Base-by-base conservation (phyloP, 1,284 basidiomycete species). In the Ceratobasidium theobromae region DNA sequence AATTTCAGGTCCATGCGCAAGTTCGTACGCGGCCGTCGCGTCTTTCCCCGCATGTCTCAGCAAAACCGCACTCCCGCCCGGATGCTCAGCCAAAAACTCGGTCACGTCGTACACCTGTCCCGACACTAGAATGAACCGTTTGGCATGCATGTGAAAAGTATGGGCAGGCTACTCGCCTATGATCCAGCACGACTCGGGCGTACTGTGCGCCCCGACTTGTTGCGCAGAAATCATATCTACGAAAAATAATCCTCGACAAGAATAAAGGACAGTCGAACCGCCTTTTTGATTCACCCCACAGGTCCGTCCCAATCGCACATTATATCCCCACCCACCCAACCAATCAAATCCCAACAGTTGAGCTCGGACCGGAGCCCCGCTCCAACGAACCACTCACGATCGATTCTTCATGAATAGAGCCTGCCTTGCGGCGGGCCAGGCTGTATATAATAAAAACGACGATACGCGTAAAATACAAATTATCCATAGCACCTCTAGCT, bases 1-100 rank as follows among this genome's bases (percentile, higher is more conserved):
- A 38, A 87, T 82, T 72, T 88, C 85, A 41, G 84, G 81, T 9
- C 89, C 84, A 74, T 93, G 89, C 30, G 92, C 87, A 4, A 87
- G 86, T 64, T 85, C 82, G 73, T 88, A 93, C 2, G 80, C 86
- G 3, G 77, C 75, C 0, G 77, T 79, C 40, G 74, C 76, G 68
- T 77, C 76, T 66, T 73, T 75, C 4, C 79, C 76, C 1, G 77
- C 77, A 54, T 79, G 77, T 64, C 78, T 77, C 67, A 78, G 71
- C 66, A 79, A 72, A 72, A 79, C 73, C 21, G 72, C 71, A 38
- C 72, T 69, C 4, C 79, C 79, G n/a, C 79, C 79, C 0, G 78
- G 78, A 54, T 79, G 78, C 23, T 70, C 67, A 23, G 74, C 71
- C 21, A 82, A 71, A 28, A 82, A 77, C 27, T 78, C 75, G 18